phyloP scores from a whole-genome alignment of 768 basidiomycete species.

The Pholiota microspora region DNA sequence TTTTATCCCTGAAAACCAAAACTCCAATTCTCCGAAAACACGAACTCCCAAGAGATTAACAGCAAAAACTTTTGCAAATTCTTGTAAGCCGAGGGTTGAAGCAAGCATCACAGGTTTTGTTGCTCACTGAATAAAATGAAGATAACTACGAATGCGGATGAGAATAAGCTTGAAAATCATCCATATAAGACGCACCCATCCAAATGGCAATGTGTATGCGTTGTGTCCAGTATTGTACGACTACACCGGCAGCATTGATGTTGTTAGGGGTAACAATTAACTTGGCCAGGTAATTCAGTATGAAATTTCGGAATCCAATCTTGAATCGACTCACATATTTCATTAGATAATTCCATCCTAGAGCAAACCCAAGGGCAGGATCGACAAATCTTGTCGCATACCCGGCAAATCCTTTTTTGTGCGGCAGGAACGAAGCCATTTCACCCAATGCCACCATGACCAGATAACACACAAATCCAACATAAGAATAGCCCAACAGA shows the following conservation, averaged over 20 bases:
- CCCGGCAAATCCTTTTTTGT: constrained; percentile 60
- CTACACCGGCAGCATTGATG: constrained; percentile 59
- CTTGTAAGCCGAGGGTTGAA: no score
- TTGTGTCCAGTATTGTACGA: constrained; percentile 46
- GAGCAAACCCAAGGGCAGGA: constrained; percentile 65
- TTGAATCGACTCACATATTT: constrained; percentile 44
- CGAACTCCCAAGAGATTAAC: constrained; percentile 63
- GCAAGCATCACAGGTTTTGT: no score
- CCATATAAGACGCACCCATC: constrained; percentile 45
- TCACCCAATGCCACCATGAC: constrained; percentile 56
- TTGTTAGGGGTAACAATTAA: constrained; percentile 66
- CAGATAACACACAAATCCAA: constrained; percentile 57
- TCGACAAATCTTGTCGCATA: constrained; percentile 67
- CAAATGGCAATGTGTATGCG: constrained; percentile 47
- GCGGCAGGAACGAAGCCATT: constrained; percentile 52
- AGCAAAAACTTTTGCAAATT: constrained; percentile 47
- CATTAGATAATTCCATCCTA: constrained; percentile 63
- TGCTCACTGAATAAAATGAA: constrained; percentile 56
- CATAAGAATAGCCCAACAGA: constrained; percentile 41
- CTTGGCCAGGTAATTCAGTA: constrained; percentile 21
- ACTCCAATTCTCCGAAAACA: constrained; percentile 72
- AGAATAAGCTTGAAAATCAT: neutral
- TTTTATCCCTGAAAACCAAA: constrained; percentile 73
- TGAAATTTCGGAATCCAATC: constrained; percentile 6
- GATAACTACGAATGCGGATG: constrained; percentile 33